Evolutionary conservation across 2,329 filamentous ascomycete species (phyloP), one percentile per base, ranked within the genome.

Genomic region (Bipolaris victoriae): DNA sequence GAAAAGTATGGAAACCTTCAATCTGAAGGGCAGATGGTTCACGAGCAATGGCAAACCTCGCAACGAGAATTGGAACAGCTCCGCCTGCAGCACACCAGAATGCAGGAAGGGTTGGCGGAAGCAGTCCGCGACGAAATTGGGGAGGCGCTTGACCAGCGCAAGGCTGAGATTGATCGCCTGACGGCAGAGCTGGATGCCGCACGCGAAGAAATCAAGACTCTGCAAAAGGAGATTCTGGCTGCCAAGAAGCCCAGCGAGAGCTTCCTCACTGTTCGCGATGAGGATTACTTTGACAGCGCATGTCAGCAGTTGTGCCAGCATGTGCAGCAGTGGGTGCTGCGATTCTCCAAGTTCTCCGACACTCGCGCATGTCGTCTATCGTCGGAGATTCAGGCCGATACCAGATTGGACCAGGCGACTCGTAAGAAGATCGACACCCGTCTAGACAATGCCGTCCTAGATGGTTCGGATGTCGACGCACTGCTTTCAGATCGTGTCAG

Each of bases 261-360:
- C 64, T 94, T 96, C 79, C 87, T 98, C 61, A 85, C 85, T 47
- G 83, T 92, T 60, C 87, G 86, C 64, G 92, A 97, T 72, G 93
- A 97, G 76, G 93, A 97, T 78, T 93, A 97, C 81, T 98, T 99
- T 73, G 92, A 97, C 71, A 87, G 87, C 69, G 90, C 93, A 40
- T 99, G 95, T 75, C 92, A 97, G 76, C 90, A 96, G 77, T 87
- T 99, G 43, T 99, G 92, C 78, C 90, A 94, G 67, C 93, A 97
- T 74, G 92, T 97, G 40, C 93, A 97, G 76, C 92, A 97, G 79
- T 99, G 95, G 95, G 92, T 99, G 49, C 81, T 97, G 66, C 91
- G 95, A 71, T 99, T 99, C 82, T 97, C 93, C 67, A 98, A 98
- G 76, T 95, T 96, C 78, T 98, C 93, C 47, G 94, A 98, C 78